Conservation (phyloP, 306 rosid species). For the Hippophae gyantsensis region DNA sequence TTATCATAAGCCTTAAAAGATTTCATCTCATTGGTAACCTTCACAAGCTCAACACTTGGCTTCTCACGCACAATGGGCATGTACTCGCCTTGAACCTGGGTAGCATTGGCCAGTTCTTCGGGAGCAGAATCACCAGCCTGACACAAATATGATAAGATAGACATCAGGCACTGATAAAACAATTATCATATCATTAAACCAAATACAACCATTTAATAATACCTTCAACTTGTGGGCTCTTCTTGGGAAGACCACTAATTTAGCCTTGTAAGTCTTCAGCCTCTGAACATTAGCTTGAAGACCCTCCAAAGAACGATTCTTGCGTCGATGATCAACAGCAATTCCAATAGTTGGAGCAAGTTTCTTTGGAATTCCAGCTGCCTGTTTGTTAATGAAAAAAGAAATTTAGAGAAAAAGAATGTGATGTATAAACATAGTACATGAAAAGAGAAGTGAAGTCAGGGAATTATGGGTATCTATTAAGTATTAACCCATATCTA, state of each 20-base stretch:
- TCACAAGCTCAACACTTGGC: constrained; percentile 43
- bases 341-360: constrained; percentile 66
- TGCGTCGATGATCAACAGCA: constrained; percentile 60
- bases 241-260: constrained; percentile 67
- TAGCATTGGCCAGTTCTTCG: constrained; percentile 54
- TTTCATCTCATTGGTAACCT: constrained; percentile 50
- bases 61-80: constrained; percentile 43
- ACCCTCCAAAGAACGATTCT: constrained; percentile 48
- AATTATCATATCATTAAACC: neutral
- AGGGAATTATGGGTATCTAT: neutral
- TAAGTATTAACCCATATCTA: no score
- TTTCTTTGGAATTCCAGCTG: constrained; percentile 58
- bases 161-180: neutral
- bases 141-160: neutral
- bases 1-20: constrained; percentile 47
- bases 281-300: constrained; percentile 53
- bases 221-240: constrained; percentile 58
- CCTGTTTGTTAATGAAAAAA: constrained; percentile 20
- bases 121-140: constrained; percentile 49
- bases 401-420: neutral
- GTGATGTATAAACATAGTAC: neutral
- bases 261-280: constrained; percentile 66
- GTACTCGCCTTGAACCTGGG: constrained; percentile 49
- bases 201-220: neutral
- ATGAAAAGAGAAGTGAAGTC: no score